Percentiles rank a stretch among this genome's conserved stretches.
Evolutionary conservation across 192 early-diverging fungal species (phyloP).

Genomic region (Lunasporangiospora selenospora): DNA sequence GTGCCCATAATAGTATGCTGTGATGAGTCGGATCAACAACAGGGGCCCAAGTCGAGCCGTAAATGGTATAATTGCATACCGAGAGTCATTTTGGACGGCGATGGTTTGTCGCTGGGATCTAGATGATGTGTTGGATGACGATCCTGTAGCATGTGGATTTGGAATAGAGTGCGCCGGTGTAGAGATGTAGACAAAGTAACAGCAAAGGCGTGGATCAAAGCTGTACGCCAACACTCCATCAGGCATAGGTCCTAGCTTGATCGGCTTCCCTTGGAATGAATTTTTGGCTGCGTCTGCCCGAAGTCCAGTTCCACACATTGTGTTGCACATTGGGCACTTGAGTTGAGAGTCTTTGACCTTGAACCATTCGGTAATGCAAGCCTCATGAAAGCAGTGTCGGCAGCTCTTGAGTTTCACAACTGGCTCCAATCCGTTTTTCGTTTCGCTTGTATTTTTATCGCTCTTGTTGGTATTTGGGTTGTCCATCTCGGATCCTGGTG

Average conservation of each 20-base stretch:
- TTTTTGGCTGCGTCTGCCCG: conserved; percentile 7
- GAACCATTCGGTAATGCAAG: conserved; percentile 30
- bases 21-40: conserved; percentile 44
- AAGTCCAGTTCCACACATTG: conserved; percentile 14
- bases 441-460: no score
- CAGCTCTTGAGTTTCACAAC: conserved; percentile 38
- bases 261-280: conserved; percentile 1
- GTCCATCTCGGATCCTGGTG: neutral
- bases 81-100: conserved; percentile 13
- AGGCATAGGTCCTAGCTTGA: conserved; percentile 44
- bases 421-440: no score
- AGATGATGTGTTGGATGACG: neutral
- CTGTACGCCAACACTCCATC: conserved; percentile 45
- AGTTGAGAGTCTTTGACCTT: conserved; percentile 18
- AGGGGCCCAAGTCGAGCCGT: conserved; percentile 40
- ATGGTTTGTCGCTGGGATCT: neutral
- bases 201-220: conserved; percentile 37
- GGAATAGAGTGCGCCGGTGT: conserved; percentile 23
- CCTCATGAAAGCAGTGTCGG: conserved; percentile 33
- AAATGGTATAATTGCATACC: conserved; percentile 35
- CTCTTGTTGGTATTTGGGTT: neutral
- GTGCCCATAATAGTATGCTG: conserved; percentile 49
- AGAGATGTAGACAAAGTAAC: conserved; percentile 44
- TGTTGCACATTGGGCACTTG: conserved; percentile 42
- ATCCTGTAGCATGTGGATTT: neutral